phyloP scores from a whole-genome alignment of 441 rosid genomes.

The Gossypium davidsonii region DNA sequence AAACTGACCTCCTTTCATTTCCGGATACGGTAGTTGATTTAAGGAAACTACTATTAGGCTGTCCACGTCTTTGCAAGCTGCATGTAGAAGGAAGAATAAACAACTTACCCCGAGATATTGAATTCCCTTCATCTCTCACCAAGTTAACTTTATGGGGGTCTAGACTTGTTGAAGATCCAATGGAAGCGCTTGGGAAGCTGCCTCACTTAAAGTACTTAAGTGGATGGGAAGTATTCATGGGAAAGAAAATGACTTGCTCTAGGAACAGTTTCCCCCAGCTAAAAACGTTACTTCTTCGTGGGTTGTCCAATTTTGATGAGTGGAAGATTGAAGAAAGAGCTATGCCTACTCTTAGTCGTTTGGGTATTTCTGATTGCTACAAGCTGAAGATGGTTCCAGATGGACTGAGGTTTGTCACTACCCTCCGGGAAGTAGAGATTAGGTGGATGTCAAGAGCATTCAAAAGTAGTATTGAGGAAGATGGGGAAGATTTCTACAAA shows the following conservation, averaged over 20 bases:
- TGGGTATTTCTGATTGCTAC: conserved; percentile 24
- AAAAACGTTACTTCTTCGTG: background rate
- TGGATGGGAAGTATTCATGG: conserved; percentile 16
- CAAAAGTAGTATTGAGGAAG: conserved; percentile 23
- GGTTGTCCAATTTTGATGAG: conserved; percentile 19
- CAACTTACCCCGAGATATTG: conserved; percentile 21
- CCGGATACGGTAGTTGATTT: conserved; percentile 22
- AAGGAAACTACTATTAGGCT: conserved; percentile 17
- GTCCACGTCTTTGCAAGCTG: conserved; percentile 27
- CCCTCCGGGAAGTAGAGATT: conserved; percentile 22
- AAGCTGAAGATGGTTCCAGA: conserved; percentile 27
- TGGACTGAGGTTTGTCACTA: conserved; percentile 19
- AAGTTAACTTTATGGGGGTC: conserved; percentile 31
- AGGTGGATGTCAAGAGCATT: conserved; percentile 26
- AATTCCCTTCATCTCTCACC: conserved; percentile 25
- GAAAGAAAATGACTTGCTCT: conserved; percentile 19
- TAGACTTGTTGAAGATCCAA: conserved; percentile 15
- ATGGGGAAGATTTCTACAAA: conserved; percentile 32
- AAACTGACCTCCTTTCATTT: conserved; percentile 19
- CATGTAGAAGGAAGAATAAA: conserved; percentile 28
- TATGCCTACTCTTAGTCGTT: conserved; percentile 25
- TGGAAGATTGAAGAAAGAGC: conserved; percentile 41
- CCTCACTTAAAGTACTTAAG: conserved; percentile 13
- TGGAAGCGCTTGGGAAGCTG: conserved; percentile 14
- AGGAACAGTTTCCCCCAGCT: conserved; percentile 19